A percentile compares a stretch with the other conserved stretches of the same genome.
Evolutionary conservation across 192 early-diverging fungal genomes (phyloP).

Genomic region (Backusella morwellensis): DNA sequence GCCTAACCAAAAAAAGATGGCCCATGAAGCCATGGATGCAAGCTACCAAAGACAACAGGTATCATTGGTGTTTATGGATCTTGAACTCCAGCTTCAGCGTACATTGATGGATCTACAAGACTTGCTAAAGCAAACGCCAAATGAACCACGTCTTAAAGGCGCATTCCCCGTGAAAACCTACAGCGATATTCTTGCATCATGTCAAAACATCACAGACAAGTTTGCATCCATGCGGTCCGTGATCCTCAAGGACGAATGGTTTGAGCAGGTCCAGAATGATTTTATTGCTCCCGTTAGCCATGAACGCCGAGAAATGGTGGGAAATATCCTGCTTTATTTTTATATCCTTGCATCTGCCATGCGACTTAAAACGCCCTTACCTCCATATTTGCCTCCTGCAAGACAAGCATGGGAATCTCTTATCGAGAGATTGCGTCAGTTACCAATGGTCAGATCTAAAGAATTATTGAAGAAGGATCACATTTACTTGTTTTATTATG

Average conservation of each 20-base stretch:
- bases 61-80: slow-evolving; percentile 61
- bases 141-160: slow-evolving; percentile 83
- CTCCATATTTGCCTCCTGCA: slow-evolving; percentile 73
- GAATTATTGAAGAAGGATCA: slow-evolving; percentile 46
- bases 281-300: slow-evolving; percentile 59
- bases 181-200: slow-evolving; percentile 59
- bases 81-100: slow-evolving; percentile 66
- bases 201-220: slow-evolving; percentile 75
- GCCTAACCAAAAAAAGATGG: neutral
- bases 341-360: slow-evolving; percentile 79
- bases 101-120: slow-evolving; percentile 59
- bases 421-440: slow-evolving; percentile 56
- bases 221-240: slow-evolving; percentile 74
- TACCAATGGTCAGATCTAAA: slow-evolving; percentile 47
- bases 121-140: slow-evolving; percentile 66
- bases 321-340: slow-evolving; percentile 70
- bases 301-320: slow-evolving; percentile 65
- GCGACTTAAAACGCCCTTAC: slow-evolving; percentile 76
- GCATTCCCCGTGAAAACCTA: slow-evolving; percentile 67
- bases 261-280: slow-evolving; percentile 45
- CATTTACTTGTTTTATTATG: slow-evolving; percentile 76
- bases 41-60: slow-evolving; percentile 13
- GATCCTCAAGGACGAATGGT: slow-evolving; percentile 55
- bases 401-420: slow-evolving; percentile 56
- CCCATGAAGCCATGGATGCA: neutral